Evolutionary conservation across 2,329 filamentous ascomycete genomes (phyloP).

Genomic region (Acrocalymma vagum): DNA sequence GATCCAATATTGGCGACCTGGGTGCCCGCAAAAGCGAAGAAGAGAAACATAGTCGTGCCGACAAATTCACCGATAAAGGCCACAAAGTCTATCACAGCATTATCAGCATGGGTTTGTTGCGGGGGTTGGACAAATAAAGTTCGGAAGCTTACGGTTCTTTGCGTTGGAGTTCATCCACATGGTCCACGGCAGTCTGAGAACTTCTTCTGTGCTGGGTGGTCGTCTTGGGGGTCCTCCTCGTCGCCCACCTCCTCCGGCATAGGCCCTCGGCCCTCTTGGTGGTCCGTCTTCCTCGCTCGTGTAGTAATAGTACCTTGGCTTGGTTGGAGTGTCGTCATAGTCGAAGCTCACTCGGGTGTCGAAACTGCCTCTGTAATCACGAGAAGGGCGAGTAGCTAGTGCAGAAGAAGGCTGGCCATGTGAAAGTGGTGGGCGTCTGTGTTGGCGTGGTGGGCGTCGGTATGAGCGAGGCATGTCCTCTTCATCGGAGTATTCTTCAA

Average conservation of each 20-base stretch:
- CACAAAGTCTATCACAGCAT: slow-evolving; percentile 42
- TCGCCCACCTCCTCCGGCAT: slow-evolving; percentile 14
- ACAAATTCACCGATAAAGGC: slow-evolving; percentile 58
- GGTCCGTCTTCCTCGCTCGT: slow-evolving; percentile 30
- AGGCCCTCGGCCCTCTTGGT: slow-evolving; percentile 16
- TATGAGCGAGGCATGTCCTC: slow-evolving; percentile 31
- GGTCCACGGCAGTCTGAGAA: slow-evolving; percentile 42
- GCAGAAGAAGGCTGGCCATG: no score
- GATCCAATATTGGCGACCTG: slow-evolving; percentile 60
- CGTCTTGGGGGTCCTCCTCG: slow-evolving; percentile 26
- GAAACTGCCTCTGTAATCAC: slow-evolving; percentile 20
- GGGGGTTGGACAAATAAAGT: background rate
- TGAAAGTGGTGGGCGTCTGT: slow-evolving; percentile 33
- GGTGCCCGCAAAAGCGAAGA: slow-evolving; percentile 54
- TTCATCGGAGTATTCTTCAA: slow-evolving; percentile 40
- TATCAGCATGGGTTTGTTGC: slow-evolving; percentile 38
- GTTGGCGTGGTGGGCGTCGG: slow-evolving; percentile 27
- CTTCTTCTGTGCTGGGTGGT: slow-evolving; percentile 45
- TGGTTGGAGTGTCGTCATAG: slow-evolving; percentile 29
- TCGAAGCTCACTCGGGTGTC: slow-evolving; percentile 19
- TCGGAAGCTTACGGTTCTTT: slow-evolving; percentile 40
- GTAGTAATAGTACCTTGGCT: slow-evolving; percentile 28
- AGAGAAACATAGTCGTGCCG: slow-evolving; percentile 56
- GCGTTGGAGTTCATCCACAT: slow-evolving; percentile 48
- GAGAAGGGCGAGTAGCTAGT: slow-evolving; percentile 24